phyloP scores from a whole-genome alignment of 352 stramenopile genomes.

The Phytophthora chlamydospora region DNA sequence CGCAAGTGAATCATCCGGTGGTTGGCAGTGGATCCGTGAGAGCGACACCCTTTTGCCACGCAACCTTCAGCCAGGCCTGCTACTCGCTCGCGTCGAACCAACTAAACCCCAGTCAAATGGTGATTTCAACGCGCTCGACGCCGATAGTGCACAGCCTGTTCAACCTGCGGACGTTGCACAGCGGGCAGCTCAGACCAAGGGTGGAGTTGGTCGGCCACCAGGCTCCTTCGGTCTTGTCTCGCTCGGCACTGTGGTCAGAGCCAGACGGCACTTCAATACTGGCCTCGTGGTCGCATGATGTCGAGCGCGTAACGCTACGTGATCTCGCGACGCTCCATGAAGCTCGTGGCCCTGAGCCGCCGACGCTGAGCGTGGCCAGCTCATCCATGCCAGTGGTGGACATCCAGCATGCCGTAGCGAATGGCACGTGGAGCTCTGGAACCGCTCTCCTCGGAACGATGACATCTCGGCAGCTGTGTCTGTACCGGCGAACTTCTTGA shows the following conservation, averaged over 20 bases:
- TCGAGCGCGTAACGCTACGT: conserved; percentile 32
- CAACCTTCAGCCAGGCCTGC: conserved; percentile 33
- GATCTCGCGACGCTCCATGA: conserved; percentile 29
- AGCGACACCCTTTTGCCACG: conserved; percentile 25
- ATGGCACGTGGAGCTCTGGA: conserved; percentile 32
- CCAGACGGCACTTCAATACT: conserved; percentile 28
- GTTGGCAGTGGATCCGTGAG: conserved; percentile 12
- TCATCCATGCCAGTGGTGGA: conserved; percentile 31
- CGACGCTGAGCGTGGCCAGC: conserved; percentile 10
- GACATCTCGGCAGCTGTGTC: conserved; percentile 33
- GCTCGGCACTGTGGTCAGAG: conserved; percentile 56
- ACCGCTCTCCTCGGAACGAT: conserved; percentile 44
- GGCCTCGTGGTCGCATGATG: conserved; percentile 42
- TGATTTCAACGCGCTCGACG: conserved; percentile 50
- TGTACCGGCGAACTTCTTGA: conserved; percentile 17
- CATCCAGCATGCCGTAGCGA: conserved; percentile 43
- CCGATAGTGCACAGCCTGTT: conserved; percentile 55
- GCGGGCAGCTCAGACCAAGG: conserved; percentile 16
- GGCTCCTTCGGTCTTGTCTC: conserved; percentile 47
- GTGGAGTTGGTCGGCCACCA: conserved; percentile 45
- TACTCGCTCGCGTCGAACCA: conserved; percentile 43
- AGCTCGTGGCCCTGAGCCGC: conserved; percentile 11
- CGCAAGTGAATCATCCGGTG: neutral
- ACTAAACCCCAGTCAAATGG: conserved; percentile 33
- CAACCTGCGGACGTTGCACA: conserved; percentile 29